A percentile compares a stretch with the other conserved stretches of the same genome.
Conservation (phyloP, 192 early-diverging fungal species). For the Podila epicladia region DNA sequence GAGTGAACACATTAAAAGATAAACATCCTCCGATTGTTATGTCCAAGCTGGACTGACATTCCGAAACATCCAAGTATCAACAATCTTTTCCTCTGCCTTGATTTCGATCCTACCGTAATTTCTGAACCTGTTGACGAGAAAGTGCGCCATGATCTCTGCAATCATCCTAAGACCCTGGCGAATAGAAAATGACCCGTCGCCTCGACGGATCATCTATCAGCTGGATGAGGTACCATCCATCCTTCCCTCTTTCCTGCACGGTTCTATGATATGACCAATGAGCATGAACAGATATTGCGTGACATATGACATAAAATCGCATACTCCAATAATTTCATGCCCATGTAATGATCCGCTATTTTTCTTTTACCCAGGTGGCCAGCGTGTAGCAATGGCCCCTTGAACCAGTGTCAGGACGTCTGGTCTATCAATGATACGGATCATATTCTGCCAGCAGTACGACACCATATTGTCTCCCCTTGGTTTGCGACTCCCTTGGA, state of each 20-base stretch:
- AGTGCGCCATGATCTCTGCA: constrained; percentile 16
- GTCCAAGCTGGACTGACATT: background rate
- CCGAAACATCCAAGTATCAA: background rate
- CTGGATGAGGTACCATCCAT: constrained; percentile 6
- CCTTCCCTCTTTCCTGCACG: background rate
- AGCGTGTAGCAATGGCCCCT: no score
- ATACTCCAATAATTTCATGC: no score
- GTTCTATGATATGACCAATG: background rate
- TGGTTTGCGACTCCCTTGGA: no score
- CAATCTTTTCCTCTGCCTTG: background rate
- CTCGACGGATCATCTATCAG: constrained; percentile 14
- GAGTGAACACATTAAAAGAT: no score
- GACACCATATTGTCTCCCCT: no score
- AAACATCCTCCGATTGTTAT: background rate
- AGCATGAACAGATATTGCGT: no score
- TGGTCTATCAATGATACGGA: no score
- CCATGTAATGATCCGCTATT: no score
- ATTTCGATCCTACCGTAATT: constrained; percentile 18
- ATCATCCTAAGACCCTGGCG: constrained; percentile 15
- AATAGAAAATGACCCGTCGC: background rate
- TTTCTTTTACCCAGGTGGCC: no score
- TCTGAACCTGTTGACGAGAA: constrained; percentile 7
- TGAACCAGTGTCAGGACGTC: no score
- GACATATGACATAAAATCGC: no score
- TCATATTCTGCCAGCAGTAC: no score